Evolutionary conservation across 495 filamentous ascomycete species (phyloP), one percentile per base, ranked within the genome.

Genomic region (Astrothelium subdiscretum): DNA sequence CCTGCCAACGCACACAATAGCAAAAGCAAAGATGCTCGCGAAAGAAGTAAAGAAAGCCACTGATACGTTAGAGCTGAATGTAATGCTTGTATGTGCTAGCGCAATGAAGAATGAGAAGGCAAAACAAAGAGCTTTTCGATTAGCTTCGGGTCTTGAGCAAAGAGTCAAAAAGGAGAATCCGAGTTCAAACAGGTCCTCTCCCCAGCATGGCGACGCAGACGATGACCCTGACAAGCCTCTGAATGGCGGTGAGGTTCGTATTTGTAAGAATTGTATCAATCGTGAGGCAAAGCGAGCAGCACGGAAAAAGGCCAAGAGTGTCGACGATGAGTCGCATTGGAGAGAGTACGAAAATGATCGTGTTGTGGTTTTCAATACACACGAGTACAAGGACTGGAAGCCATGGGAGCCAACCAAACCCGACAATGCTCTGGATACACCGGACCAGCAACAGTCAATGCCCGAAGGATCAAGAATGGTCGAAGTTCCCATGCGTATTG

Each of bases 291-390:
- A 96, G 72, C 85, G 92, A 54, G 89, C 91, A 3, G 85, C 82
- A 0, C 81, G 92, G n/a, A 96, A 96, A 73, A 92, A 94, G 74
- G 78, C 85, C 54, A 90, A 94, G 67, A 91, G 92, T 67, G 81
- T 83, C 0, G 89, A 95, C 58, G 92, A 96, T 65, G 90, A 89
- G 65, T 83, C 91, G 64, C 72, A 85, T 3, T 97, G 92, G 82
- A 80, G 84, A 59, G 79, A 84, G 61, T 84, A 90, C 67, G 91
- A 95, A 70, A 77, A 80, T 15, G 84, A 87, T 66, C 80, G 92
- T 32, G 89, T 92, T 10, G 87, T 97, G 59, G 88, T 96, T 20
- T 96, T 97, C 80, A 97, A 97, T 71, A 90, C 87, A 2, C 80
- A 84, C n/a, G 91, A 97, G 71, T 79, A 94, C 67, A 89, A 91